A percentile compares a stretch with the other conserved stretches of the same genome.
phyloP scores from a whole-genome alignment of 192 early-diverging fungal species.

The Coemansia biformis region DNA sequence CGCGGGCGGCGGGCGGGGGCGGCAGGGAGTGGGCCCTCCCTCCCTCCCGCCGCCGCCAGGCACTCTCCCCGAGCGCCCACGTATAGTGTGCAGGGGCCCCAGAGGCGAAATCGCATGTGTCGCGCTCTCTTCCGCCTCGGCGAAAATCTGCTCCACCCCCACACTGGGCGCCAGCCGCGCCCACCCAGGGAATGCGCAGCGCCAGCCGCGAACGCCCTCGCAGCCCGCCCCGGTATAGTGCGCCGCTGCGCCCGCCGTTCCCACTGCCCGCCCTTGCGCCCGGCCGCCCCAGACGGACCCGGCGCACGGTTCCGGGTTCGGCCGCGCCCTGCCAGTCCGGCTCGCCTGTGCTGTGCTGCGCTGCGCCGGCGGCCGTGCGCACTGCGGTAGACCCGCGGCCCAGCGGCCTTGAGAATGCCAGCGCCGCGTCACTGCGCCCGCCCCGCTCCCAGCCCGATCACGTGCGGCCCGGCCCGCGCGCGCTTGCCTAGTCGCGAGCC shows the following conservation, averaged over 20 bases:
- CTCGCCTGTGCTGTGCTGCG: too few species aligned
- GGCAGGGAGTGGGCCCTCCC: too few species aligned
- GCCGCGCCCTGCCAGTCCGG: too few species aligned
- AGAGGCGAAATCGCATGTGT: conserved; percentile 9
- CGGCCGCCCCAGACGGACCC: neutral
- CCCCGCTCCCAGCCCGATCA: neutral
- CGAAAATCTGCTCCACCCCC: conserved; percentile 4
- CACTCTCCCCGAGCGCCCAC: conserved; percentile 17
- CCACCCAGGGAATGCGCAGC: neutral
- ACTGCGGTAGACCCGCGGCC: too few species aligned
- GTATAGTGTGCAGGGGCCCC: conserved; percentile 27
- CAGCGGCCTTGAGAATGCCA: too few species aligned
- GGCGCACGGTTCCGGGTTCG: conserved; percentile 1
- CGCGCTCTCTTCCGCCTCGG: conserved; percentile 6
- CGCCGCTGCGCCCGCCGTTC: neutral
- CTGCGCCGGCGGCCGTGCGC: too few species aligned
- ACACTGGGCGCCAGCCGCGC: neutral
- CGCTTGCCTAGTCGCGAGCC: neutral
- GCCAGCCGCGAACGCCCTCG: too few species aligned
- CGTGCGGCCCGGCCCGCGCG: conserved; percentile 4
- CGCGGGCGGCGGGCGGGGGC: too few species aligned
- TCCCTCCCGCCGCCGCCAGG: neutral
- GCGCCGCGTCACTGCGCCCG: too few species aligned
- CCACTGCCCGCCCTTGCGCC: neutral
- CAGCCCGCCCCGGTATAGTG: conserved; percentile 11